Percentiles rank a stretch among this genome's conserved stretches.
These are phyloP conservation scores for Geopyxis carbonaria DNA, from an alignment of 495 filamentous ascomycete genomes.

Conservation along the genomic window DNA sequence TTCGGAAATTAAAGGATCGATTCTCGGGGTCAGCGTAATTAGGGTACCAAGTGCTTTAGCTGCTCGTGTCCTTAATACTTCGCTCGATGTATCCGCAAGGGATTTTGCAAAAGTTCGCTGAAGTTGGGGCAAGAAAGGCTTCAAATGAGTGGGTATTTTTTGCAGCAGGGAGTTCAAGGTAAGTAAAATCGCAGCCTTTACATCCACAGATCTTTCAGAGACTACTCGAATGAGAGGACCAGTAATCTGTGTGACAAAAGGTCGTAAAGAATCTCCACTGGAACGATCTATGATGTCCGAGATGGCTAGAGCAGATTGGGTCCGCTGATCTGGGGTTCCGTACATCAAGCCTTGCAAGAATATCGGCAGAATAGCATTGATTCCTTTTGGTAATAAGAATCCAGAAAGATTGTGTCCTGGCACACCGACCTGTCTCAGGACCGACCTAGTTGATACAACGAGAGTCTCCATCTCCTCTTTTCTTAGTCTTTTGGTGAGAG, in stretches of 20 bases:
- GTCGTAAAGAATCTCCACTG: conserved; percentile 62
- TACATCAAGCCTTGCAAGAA: conserved; percentile 97
- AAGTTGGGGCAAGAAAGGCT: conserved; percentile 91
- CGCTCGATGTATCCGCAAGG: conserved; percentile 81
- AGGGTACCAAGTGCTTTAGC: conserved; percentile 93
- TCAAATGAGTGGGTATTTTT: conserved; percentile 89
- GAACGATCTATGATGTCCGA: conserved; percentile 90
- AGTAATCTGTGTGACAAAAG: conserved; percentile 93
- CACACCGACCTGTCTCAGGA: conserved; percentile 72
- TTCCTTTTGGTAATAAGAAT: conserved; percentile 88
- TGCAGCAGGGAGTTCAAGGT: conserved; percentile 89
- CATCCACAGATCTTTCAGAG: conserved; percentile 82
- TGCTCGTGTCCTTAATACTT: conserved; percentile 66
- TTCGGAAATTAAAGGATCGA: conserved; percentile 81
- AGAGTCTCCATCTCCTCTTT: conserved; percentile 98
- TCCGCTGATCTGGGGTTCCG: conserved; percentile 77
- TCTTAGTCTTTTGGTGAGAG: conserved; percentile 69
- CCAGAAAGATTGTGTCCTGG: conserved; percentile 70
- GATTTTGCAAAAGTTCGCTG: conserved; percentile 94
- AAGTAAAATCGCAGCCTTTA: conserved; percentile 85
- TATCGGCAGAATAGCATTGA: conserved; percentile 89
- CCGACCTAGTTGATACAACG: conserved; percentile 69
- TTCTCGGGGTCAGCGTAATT: conserved; percentile 87
- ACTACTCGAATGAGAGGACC: conserved; percentile 94
- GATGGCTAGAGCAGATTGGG: conserved; percentile 79